Evolutionary conservation across 2,329 filamentous ascomycete genomes (phyloP).

Genomic region (Chrysosporium keratinophilum): DNA sequence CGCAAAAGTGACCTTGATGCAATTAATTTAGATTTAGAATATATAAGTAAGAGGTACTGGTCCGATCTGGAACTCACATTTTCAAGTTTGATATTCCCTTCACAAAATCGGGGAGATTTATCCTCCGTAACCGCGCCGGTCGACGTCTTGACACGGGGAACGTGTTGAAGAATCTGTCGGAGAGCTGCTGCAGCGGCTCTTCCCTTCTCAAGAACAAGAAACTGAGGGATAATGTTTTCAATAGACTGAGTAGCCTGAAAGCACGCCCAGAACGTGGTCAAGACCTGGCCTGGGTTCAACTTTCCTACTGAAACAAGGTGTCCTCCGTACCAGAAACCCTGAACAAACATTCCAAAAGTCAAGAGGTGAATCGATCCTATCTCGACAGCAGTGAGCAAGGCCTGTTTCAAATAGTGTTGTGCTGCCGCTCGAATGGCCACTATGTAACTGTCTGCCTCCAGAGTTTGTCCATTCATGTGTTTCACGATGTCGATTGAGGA

Average conservation of each 20-base stretch:
- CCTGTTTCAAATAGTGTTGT: slow-evolving; percentile 56
- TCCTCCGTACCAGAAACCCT: slow-evolving; percentile 83
- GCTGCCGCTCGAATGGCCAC: slow-evolving; percentile 49
- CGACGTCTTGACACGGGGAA: not conserved
- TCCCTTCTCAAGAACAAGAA: slow-evolving; percentile 68
- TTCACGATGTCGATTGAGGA: slow-evolving; percentile 76
- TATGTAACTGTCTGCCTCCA: slow-evolving; percentile 59
- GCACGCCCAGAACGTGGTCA: slow-evolving; percentile 79
- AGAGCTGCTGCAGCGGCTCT: slow-evolving; percentile 61
- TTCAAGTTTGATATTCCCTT: slow-evolving; percentile 58
- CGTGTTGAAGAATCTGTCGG: slow-evolving; percentile 33
- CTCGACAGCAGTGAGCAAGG: slow-evolving; percentile 58
- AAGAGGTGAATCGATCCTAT: slow-evolving; percentile 64
- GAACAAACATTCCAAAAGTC: slow-evolving; percentile 67
- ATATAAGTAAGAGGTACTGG: not conserved
- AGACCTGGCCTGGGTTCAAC: slow-evolving; percentile 53
- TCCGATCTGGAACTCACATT: slow-evolving; percentile 40
- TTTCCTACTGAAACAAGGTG: slow-evolving; percentile 53
- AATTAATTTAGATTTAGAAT: slow-evolving; percentile 1
- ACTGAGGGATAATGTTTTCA: slow-evolving; percentile 63
- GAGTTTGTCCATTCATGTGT: slow-evolving; percentile 63
- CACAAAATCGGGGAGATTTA: slow-evolving; percentile 39
- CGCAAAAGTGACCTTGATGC: slow-evolving; percentile 60
- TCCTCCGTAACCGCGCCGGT: slow-evolving; percentile 21
- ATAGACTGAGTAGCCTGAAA: slow-evolving; percentile 66